Evolutionary conservation across 2,329 filamentous ascomycete species (phyloP).

Genomic region (Xylaria sp.): DNA sequence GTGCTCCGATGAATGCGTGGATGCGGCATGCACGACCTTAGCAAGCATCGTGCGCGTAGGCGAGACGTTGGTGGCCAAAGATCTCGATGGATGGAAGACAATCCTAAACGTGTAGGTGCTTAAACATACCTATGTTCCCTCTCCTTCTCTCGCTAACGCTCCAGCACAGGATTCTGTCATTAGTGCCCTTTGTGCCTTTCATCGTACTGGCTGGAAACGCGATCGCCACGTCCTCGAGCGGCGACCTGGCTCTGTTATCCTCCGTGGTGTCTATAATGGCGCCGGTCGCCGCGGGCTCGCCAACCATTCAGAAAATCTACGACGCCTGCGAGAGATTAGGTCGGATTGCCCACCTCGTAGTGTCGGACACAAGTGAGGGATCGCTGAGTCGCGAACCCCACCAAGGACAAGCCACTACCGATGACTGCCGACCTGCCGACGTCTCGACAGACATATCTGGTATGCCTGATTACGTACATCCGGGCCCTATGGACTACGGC

Average conservation of each 20-base stretch:
- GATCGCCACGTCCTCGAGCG: constrained; percentile 29
- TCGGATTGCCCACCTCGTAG: constrained; percentile 25
- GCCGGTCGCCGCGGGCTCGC: constrained; percentile 13
- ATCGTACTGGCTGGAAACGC: constrained; percentile 34
- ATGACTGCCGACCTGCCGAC: not conserved
- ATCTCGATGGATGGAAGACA: constrained; percentile 13
- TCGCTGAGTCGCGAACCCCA: not conserved
- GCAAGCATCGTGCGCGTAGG: constrained; percentile 23
- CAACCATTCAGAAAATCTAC: constrained; percentile 25
- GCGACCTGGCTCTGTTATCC: constrained; percentile 28
- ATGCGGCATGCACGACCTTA: constrained; percentile 26
- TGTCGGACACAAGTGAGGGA: constrained; percentile 20
- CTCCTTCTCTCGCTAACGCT: constrained; percentile 4
- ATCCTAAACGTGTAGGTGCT: constrained; percentile 29
- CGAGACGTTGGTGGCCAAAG: constrained; percentile 10
- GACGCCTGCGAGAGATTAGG: constrained; percentile 31
- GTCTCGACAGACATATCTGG: not conserved
- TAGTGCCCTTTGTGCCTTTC: constrained; percentile 33
- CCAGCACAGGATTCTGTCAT: constrained; percentile 22
- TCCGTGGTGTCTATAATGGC: constrained; percentile 21
- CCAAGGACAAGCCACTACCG: constrained; percentile 6
- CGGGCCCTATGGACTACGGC: constrained; percentile 17
- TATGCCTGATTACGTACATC: not conserved
- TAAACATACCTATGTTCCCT: not conserved
- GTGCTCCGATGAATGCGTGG: constrained; percentile 32